Base-by-base conservation (phyloP, 768 basidiomycete genomes). In the Collybia sordida region DNA sequence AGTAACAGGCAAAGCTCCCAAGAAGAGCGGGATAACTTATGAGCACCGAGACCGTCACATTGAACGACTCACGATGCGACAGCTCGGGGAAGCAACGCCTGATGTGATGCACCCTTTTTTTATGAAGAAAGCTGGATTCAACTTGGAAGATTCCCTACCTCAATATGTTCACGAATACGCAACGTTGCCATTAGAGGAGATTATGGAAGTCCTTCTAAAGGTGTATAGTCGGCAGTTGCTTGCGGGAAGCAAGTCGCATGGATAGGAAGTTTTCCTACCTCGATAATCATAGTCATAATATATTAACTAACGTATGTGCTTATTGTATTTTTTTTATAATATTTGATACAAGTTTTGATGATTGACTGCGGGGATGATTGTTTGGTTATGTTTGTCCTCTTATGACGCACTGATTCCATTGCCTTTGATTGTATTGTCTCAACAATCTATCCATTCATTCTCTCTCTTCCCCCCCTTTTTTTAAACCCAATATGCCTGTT, bases 141-240 rank as follows among this genome's bases (percentile, higher is more conserved):
- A 82, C 61, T 67, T 93, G 43, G 87, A 91, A 62, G 89, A 91
- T 54, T 85, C 88, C 0, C 62, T 93, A n/a, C 90, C 91, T 11
- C 88, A 89, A 55, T 92, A 90, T 59, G 87, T 93, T 31, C 81
- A 93, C 50, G 90, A 94, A 65, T 93, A 89, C 53, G 92, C 88
- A 5, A 86, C 89, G n/a, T 70, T 76, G 49, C 89, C 92, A 3
- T 68, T 93, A 42, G 90, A 92, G 68, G 81, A 88, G 61, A 89
- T 94, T 44, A 88, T 91, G 83, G 88, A 90, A 59, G 79, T 82
- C 15, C 69, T 93, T 15, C 61, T 93, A 48, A 85, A 82, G 59
- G 41, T 93, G 51, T 93, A 93, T 60, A 89, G 83, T 64, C 81
- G 77, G 57, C 91, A 93, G 58, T 64, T 93, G 42, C 72, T 74